These are phyloP conservation scores for Zygoascus bituminiphila DNA, from an alignment of 805 yeast genomes.

Conservation along the genomic window DNA sequence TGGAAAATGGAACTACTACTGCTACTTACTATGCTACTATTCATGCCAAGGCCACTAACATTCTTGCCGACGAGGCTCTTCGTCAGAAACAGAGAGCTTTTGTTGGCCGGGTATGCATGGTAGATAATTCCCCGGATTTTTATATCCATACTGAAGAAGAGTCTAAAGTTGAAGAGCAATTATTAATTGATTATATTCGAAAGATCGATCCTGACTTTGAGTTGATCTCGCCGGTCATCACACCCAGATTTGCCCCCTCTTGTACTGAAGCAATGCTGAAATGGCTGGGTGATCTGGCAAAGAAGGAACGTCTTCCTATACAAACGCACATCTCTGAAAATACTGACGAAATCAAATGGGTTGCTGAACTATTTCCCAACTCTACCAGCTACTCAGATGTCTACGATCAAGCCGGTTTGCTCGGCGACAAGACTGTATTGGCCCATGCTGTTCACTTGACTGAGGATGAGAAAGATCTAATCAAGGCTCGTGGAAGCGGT, in stretches of 20 bases:
- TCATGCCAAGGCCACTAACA: constrained; percentile 64
- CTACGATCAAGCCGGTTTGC: constrained; percentile 53
- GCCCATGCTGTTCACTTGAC: constrained; percentile 84
- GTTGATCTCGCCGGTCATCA: constrained; percentile 62
- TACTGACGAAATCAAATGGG: constrained; percentile 64
- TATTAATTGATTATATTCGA: constrained; percentile 49
- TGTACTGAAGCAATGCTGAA: constrained; percentile 58
- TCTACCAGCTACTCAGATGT: constrained; percentile 64
- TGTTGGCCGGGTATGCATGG: constrained; percentile 93
- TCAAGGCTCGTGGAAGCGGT: constrained; percentile 52
- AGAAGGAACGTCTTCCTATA: constrained; percentile 44
- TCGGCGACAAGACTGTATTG: constrained; percentile 60
- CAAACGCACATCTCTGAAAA: constrained; percentile 94
- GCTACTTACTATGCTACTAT: constrained; percentile 89
- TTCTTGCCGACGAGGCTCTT: constrained; percentile 65
- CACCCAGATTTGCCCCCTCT: constrained; percentile 92
- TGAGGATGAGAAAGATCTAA: constrained; percentile 51
- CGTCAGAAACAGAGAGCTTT: constrained; percentile 75
- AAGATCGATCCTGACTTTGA: constrained; percentile 45
- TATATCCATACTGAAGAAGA: constrained; percentile 48
- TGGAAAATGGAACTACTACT: constrained; percentile 79
- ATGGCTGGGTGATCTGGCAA: constrained; percentile 54
- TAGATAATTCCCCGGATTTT: constrained; percentile 67
- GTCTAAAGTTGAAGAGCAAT: constrained; percentile 45
- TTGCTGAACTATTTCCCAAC: constrained; percentile 62